These are phyloP conservation scores for Talaromyces marneffei DNA, from an alignment of 2,329 filamentous ascomycete genomes.

Conservation along the genomic window DNA sequence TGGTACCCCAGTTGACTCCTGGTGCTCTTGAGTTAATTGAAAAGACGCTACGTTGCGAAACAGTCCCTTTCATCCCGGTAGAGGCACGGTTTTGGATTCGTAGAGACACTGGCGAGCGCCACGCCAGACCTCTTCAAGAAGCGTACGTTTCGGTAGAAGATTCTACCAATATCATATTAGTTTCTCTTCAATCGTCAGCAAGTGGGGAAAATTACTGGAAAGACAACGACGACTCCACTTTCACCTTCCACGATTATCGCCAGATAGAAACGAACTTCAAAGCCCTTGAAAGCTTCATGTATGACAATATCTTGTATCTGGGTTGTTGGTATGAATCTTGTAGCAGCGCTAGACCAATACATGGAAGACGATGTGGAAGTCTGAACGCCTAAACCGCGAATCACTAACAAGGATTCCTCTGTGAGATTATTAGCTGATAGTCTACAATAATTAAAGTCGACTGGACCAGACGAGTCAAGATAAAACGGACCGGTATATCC, in stretches of 20 bases:
- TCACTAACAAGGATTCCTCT: conserved; percentile 80
- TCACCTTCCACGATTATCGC: conserved; percentile 87
- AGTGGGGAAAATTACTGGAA: conserved; percentile 55
- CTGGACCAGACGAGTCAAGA: neutral
- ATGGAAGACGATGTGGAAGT: conserved; percentile 66
- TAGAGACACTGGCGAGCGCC: conserved; percentile 77
- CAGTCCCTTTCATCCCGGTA: conserved; percentile 7
- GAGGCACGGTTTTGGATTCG: conserved; percentile 50
- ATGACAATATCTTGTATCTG: conserved; percentile 91
- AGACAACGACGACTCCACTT: conserved; percentile 86
- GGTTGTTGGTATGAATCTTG: conserved; percentile 81
- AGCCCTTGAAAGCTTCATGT: conserved; percentile 89
- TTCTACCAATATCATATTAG: conserved; percentile 34
- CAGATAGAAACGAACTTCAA: conserved; percentile 84
- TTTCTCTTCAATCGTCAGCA: conserved; percentile 3
- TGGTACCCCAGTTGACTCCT: neutral
- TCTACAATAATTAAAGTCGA: neutral
- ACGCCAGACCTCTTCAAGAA: conserved; percentile 86
- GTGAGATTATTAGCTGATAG: conserved; percentile 34
- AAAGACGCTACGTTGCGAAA: neutral
- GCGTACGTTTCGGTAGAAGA: conserved; percentile 64
- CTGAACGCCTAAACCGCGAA: conserved; percentile 85
- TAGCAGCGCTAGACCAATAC: conserved; percentile 58
- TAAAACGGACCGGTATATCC: conserved; percentile 46
- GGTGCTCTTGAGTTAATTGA: no score